These are phyloP conservation scores for Sinapis alba DNA, from an alignment of 441 rosid genomes.

Conservation along the genomic window DNA sequence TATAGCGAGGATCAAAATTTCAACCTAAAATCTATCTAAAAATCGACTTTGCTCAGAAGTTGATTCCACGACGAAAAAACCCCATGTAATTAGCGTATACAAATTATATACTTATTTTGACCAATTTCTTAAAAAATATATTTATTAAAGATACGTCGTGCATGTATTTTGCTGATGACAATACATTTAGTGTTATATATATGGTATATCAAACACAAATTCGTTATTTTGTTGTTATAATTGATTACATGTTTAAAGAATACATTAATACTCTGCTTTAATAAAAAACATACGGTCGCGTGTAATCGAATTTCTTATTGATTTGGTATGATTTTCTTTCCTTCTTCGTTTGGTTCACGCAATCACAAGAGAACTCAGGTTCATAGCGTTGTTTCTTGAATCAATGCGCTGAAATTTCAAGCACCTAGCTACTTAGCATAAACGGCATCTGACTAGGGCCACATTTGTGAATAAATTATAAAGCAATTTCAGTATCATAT, in stretches of 20 bases:
- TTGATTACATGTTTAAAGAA: background rate
- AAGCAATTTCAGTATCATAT: slow-evolving; percentile 4
- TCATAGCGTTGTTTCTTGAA: background rate
- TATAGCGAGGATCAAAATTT: slow-evolving; percentile 1
- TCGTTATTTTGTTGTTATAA: background rate
- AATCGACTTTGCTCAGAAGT: slow-evolving; percentile 20
- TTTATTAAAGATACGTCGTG: background rate
- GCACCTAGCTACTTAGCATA: background rate
- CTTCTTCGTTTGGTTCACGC: slow-evolving; percentile 2
- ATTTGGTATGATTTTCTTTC: background rate
- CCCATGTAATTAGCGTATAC: background rate
- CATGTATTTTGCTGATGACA: background rate
- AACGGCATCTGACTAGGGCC: background rate
- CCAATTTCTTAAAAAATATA: no score
- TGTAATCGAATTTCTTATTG: slow-evolving; percentile 2
- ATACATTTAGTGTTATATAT: background rate
- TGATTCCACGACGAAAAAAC: slow-evolving; percentile 1
- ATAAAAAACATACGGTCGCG: background rate
- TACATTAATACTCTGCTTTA: background rate
- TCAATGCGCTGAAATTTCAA: background rate
- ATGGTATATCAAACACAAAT: background rate
- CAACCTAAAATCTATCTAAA: slow-evolving; percentile 31
- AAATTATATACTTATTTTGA: background rate
- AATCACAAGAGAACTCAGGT: slow-evolving; percentile 10
- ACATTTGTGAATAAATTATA: background rate